phyloP scores from a whole-genome alignment of 2,329 filamentous ascomycete species.

The Pseudogymnoascus sp. region DNA sequence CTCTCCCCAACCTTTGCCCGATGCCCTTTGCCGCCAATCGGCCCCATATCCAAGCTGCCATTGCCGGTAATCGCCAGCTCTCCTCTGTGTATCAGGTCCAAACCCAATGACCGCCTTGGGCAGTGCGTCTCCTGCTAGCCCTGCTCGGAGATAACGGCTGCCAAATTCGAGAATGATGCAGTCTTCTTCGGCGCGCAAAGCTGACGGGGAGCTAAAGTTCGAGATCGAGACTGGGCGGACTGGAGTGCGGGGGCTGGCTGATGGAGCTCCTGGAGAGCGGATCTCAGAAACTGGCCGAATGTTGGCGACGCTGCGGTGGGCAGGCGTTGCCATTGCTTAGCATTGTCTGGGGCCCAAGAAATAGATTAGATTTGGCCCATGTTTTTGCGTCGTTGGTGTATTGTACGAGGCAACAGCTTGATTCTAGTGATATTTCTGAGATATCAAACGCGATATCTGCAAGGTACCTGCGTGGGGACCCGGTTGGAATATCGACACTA shows the following conservation, averaged over 20 bases:
- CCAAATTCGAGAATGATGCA: slow-evolving; percentile 76
- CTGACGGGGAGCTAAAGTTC: slow-evolving; percentile 49
- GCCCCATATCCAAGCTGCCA: slow-evolving; percentile 50
- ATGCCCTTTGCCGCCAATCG: slow-evolving; percentile 38
- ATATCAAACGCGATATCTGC: slow-evolving; percentile 6
- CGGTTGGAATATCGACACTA: neutral
- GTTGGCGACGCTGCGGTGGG: slow-evolving; percentile 50
- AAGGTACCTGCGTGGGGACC: neutral
- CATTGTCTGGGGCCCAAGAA: neutral
- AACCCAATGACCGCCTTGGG: slow-evolving; percentile 66
- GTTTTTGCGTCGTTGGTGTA: neutral
- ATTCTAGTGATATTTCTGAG: neutral
- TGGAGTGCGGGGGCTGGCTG: slow-evolving; percentile 51
- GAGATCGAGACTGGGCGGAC: slow-evolving; percentile 39
- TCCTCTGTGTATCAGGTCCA: slow-evolving; percentile 64
- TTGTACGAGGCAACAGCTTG: neutral
- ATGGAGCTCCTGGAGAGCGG: slow-evolving; percentile 22
- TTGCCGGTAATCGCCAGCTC: slow-evolving; percentile 71
- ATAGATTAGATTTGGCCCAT: neutral
- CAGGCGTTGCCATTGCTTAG: slow-evolving; percentile 28
- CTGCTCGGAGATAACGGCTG: slow-evolving; percentile 66
- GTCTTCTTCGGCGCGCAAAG: slow-evolving; percentile 71
- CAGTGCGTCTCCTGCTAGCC: slow-evolving; percentile 74
- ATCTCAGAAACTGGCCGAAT: slow-evolving; percentile 34
- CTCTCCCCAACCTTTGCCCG: slow-evolving; percentile 49